Conservation (phyloP, 148 eudicot species). For the Vaccinium macrocarpon region DNA sequence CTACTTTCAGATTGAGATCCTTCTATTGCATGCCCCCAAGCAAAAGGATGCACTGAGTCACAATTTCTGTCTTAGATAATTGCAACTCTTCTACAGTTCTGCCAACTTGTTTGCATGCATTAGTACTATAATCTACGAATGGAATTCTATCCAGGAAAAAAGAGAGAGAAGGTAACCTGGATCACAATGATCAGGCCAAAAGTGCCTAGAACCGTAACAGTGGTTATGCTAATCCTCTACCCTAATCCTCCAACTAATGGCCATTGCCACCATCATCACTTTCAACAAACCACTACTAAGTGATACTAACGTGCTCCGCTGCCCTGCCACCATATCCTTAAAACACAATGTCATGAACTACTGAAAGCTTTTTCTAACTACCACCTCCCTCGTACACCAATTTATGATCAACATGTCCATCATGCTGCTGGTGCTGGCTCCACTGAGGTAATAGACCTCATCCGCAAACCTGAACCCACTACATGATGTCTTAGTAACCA, state of each 20-base stretch:
- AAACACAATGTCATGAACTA: too few relatives aligned
- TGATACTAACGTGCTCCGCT: neutral
- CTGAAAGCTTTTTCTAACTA: too few relatives aligned
- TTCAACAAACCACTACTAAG: neutral
- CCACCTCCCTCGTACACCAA: too few relatives aligned
- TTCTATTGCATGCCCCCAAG: neutral
- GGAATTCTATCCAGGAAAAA: too few relatives aligned
- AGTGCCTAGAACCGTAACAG: neutral
- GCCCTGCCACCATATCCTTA: neutral
- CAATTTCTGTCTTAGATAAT: neutral
- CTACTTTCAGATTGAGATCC: neutral
- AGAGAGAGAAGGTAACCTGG: neutral
- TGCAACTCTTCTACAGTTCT: neutral
- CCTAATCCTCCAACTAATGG: neutral
- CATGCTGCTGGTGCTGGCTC: too few relatives aligned
- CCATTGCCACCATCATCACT: neutral
- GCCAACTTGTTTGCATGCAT: neutral
- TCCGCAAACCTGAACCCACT: too few relatives aligned
- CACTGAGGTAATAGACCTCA: too few relatives aligned
- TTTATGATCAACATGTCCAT: too few relatives aligned
- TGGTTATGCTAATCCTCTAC: neutral
- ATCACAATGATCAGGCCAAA: neutral
- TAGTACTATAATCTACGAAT: neutral
- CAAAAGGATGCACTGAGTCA: neutral
- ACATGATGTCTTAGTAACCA: too few relatives aligned